Evolutionary conservation across 1,284 basidiomycete species (phyloP), one percentile per base, ranked within the genome.

Genomic region (Inonotus hispidus): DNA sequence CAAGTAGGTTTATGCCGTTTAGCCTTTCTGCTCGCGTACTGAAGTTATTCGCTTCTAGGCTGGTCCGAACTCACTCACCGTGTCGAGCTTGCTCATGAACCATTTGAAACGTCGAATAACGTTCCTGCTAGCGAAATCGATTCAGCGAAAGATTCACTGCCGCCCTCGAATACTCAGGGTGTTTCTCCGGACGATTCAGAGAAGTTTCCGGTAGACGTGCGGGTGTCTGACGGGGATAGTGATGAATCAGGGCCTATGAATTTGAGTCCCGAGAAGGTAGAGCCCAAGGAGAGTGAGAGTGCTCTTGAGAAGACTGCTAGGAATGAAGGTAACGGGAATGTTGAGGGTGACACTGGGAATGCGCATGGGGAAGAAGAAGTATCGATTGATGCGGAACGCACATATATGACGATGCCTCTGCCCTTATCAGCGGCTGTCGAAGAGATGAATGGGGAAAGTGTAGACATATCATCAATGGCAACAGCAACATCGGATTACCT

Each of bases 361-460:
- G 50, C 50, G 27, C 23, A 52, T 52, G 50, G 50, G 50, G 50
- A 52, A 52, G 50, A 27, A 52, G 50, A 8, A n/a, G n/a, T 35
- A 27, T 52, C 50, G 50, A 52, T 52, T 27, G 32, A 52, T 27
- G 50, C 50, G 27, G 50, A 49, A 13, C 19, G 8, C 23, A 27
- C 46, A 27, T 49, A 32, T 52, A 32, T 52, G 50, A 52, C 16
- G 23, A 14, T 8, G 13, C 6, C 50, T 29, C 8, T 16, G 32
- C 3, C 50, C 16, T 27, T 35, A 29, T 32, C 50, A 52, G 50
- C 16, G 19, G 2, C 25, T 16, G 11, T 7, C 6, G 27, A 37
- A 29, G 13, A 35, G 13, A 27, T 27, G 50, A 8, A 52, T 52
- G 50, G 50, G 50, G 50, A 52, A 52, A 52, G 3, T 35, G 27